Conservation (phyloP, 1,139 yeast species). For the Suhomyces maxii region DNA sequence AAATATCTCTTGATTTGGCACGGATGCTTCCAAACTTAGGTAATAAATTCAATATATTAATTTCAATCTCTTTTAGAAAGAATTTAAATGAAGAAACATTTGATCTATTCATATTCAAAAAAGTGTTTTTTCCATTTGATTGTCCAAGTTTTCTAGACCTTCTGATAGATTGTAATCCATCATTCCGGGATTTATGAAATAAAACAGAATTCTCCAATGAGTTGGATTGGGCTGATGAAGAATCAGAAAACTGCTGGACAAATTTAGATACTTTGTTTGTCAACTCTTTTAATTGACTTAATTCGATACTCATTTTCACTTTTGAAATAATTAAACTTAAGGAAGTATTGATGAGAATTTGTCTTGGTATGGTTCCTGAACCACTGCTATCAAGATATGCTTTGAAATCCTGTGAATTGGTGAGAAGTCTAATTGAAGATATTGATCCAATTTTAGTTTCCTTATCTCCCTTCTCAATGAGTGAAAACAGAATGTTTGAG, state of each 20-base stretch:
- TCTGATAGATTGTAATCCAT: constrained; percentile 7
- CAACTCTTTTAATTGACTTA: constrained; percentile 16
- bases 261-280: constrained; percentile 15
- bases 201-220: constrained; percentile 18
- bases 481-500: constrained; percentile 25
- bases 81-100: constrained; percentile 24
- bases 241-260: constrained; percentile 1
- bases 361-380: constrained; percentile 26
- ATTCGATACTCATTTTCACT: constrained; percentile 16
- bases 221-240: constrained; percentile 13
- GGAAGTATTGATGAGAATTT: constrained; percentile 20
- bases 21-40: constrained; percentile 49
- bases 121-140: constrained; percentile 8
- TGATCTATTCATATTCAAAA: constrained; percentile 10
- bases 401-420: constrained; percentile 26
- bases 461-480: neutral
- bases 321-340: constrained; percentile 21
- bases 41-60: constrained; percentile 28
- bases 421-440: constrained; percentile 20
- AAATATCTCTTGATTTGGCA: constrained; percentile 23
- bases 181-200: neutral
- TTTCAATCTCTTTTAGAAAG: constrained; percentile 21
- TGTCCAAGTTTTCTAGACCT: constrained; percentile 16
- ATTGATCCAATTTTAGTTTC: constrained; percentile 11
- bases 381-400: constrained; percentile 26